A percentile compares a stretch with the other conserved stretches of the same genome.
These are phyloP conservation scores for Thalia dealbata DNA, from an alignment of 176 grass and related monocot genomes.

Conservation along the genomic window DNA sequence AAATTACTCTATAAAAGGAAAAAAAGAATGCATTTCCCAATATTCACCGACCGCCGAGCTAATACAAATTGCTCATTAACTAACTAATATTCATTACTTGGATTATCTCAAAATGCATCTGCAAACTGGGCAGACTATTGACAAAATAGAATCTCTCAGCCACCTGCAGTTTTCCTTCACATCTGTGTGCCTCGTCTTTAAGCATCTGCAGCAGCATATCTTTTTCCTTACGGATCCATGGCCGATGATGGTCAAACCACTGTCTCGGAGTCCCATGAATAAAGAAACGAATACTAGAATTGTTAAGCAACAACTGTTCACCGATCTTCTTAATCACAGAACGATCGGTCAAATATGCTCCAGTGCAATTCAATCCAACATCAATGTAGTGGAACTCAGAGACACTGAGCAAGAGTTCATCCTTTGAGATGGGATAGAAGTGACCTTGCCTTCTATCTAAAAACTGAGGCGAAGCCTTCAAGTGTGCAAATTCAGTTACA, in stretches of 20 bases:
- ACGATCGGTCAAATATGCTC: slow-evolving; percentile 66
- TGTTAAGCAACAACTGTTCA: slow-evolving; percentile 16
- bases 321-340: slow-evolving; percentile 31
- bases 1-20: neutral
- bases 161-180: slow-evolving; percentile 24
- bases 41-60: neutral
- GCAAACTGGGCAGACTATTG: slow-evolving; percentile 28
- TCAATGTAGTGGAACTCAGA: slow-evolving; percentile 81
- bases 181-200: slow-evolving; percentile 24
- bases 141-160: slow-evolving; percentile 43
- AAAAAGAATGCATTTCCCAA: neutral
- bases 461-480: neutral
- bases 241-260: slow-evolving; percentile 42
- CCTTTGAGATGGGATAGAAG: slow-evolving; percentile 34
- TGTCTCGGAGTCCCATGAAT: slow-evolving; percentile 71
- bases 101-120: slow-evolving; percentile 67
- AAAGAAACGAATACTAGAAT: slow-evolving; percentile 29
- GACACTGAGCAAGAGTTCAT: slow-evolving; percentile 44
- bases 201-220: slow-evolving; percentile 35
- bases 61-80: neutral
- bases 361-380: slow-evolving; percentile 66
- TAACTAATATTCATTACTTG: slow-evolving; percentile 43
- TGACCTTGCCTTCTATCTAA: slow-evolving; percentile 13
- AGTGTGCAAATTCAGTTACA: slow-evolving; percentile 56
- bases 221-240: slow-evolving; percentile 43